Conservation (phyloP, 208 protist genomes). For the Chromosphaera perkinsii region DNA sequence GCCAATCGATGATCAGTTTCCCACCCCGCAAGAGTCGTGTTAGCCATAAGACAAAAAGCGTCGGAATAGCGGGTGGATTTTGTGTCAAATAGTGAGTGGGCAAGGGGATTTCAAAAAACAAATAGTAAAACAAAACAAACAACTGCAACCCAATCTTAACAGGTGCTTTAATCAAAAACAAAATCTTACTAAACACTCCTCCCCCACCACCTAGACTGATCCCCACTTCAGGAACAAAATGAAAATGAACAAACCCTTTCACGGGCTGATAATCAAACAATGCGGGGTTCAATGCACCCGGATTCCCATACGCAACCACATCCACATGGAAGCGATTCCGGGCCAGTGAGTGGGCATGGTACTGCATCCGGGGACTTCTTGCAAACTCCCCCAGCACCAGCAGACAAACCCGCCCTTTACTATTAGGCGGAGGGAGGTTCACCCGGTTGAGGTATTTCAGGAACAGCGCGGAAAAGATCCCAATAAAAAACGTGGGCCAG, state of each 20-base stretch:
- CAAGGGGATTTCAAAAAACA: neutral
- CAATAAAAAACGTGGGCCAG: too few species aligned
- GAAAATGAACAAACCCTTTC: neutral
- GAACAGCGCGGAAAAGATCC: too few species aligned
- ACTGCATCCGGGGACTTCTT: slow-evolving; percentile 57
- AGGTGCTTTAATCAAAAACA: slow-evolving; percentile 23
- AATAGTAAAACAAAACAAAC: slow-evolving; percentile 1
- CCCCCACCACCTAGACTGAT: neutral
- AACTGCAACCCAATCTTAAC: slow-evolving; percentile 31
- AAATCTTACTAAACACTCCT: neutral
- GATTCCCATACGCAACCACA: slow-evolving; percentile 21
- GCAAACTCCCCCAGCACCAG: slow-evolving; percentile 64
- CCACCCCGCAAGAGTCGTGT: slow-evolving; percentile 12
- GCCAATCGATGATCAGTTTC: slow-evolving; percentile 58
- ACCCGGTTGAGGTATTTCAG: too few species aligned
- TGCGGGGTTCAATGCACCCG: neutral
- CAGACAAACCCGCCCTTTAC: slow-evolving; percentile 40
- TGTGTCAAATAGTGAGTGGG: slow-evolving; percentile 27
- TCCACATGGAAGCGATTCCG: slow-evolving; percentile 19
- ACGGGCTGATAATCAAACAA: neutral
- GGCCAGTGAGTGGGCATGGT: slow-evolving; percentile 51
- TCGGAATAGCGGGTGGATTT: slow-evolving; percentile 60
- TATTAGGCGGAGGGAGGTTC: too few species aligned
- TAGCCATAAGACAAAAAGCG: slow-evolving; percentile 26
- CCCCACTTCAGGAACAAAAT: neutral